Percentiles rank a stretch among this genome's conserved stretches.
These are phyloP conservation scores for Phycomyces nitens DNA, from an alignment of 192 early-diverging fungal species.

Conservation along the genomic window DNA sequence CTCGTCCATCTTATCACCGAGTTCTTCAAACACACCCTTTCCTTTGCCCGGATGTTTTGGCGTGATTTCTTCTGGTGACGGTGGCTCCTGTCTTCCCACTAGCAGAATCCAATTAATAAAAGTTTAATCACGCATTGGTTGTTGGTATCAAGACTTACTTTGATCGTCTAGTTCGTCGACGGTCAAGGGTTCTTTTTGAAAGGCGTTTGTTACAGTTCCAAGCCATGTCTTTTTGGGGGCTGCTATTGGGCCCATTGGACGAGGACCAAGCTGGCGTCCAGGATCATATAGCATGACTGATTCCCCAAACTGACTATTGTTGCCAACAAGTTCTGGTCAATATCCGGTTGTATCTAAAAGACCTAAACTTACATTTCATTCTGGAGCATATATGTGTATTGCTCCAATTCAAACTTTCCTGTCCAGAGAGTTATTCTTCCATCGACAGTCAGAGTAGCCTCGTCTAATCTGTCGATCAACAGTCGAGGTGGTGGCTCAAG, in stretches of 20 bases:
- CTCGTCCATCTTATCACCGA: slow-evolving; percentile 52
- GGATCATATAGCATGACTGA: slow-evolving; percentile 29
- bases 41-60: slow-evolving; percentile 6
- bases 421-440: slow-evolving; percentile 32
- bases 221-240: slow-evolving; percentile 31
- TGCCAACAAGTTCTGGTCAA: not conserved
- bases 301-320: slow-evolving; percentile 24
- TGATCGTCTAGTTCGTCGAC: slow-evolving; percentile 28
- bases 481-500: not conserved
- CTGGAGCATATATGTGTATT: slow-evolving; percentile 20
- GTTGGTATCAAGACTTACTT: slow-evolving; percentile 16
- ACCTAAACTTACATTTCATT: slow-evolving; percentile 21
- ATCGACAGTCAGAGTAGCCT: slow-evolving; percentile 23
- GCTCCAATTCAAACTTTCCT: slow-evolving; percentile 23
- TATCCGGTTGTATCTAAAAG: not conserved
- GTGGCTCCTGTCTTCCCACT: slow-evolving; percentile 18
- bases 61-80: slow-evolving; percentile 1
- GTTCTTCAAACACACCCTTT: slow-evolving; percentile 33
- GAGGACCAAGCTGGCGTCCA: slow-evolving; percentile 9
- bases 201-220: slow-evolving; percentile 26
- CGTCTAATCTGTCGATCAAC: slow-evolving; percentile 4
- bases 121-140: not conserved
- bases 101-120: slow-evolving; percentile 6
- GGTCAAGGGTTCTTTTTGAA: slow-evolving; percentile 23
- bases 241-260: slow-evolving; percentile 7